Conservation (phyloP, 106 monocot species). For the Posidonia australis region DNA sequence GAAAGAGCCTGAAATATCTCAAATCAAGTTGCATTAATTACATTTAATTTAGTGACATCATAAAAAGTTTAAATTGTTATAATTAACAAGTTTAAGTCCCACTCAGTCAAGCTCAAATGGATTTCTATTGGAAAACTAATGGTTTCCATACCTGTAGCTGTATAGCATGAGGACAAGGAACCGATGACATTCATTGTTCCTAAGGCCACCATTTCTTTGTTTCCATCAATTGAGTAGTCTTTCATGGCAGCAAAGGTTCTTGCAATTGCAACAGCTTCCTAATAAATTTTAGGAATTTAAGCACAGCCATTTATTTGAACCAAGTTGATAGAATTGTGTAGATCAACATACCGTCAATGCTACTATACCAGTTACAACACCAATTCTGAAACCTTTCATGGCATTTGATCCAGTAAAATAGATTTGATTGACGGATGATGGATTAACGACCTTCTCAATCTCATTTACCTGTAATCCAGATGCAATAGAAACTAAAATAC, state of each 20-base stretch:
- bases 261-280: conserved; percentile 94
- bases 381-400: conserved; percentile 55
- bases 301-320: too few species aligned
- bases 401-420: conserved; percentile 44
- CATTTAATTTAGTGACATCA: too few species aligned
- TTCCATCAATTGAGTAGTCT: conserved; percentile 76
- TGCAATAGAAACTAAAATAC: too few species aligned
- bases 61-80: too few species aligned
- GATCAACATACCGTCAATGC: conserved; percentile 49
- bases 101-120: too few species aligned
- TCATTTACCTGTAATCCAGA: conserved; percentile 40
- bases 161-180: conserved; percentile 39
- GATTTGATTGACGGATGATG: conserved; percentile 53
- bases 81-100: too few species aligned
- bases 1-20: conserved; percentile 54
- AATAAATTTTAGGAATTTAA: too few species aligned
- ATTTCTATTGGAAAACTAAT: too few species aligned
- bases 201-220: conserved; percentile 60
- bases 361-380: conserved; percentile 57
- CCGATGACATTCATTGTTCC: conserved; percentile 49
- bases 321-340: too few species aligned
- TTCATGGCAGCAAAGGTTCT: conserved; percentile 93
- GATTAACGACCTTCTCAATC: conserved; percentile 60
- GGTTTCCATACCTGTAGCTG: conserved; percentile 35
- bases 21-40: not conserved